Conservation (phyloP, 2,329 filamentous ascomycete genomes). For the Cladobotryum mycophilum region DNA sequence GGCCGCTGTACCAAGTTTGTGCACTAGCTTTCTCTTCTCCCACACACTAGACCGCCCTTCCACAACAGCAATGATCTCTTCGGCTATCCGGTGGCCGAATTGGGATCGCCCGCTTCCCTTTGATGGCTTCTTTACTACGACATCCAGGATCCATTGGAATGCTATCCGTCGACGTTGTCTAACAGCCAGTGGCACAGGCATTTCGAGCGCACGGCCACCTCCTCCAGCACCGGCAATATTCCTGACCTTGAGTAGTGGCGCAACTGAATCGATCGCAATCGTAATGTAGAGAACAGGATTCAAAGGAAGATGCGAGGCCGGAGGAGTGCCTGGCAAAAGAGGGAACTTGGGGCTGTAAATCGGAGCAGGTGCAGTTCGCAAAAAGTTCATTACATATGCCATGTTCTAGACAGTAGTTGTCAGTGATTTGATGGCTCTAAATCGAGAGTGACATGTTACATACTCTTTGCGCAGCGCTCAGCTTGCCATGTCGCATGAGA, state of each 20-base stretch:
- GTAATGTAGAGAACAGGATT: conserved; percentile 87
- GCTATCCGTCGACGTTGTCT: conserved; percentile 73
- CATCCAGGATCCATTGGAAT: conserved; percentile 82
- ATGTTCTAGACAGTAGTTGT: conserved; percentile 58
- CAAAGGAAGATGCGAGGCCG: conserved; percentile 72
- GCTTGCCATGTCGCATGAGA: conserved; percentile 87
- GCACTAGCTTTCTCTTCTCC: conserved; percentile 71
- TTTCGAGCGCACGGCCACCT: conserved; percentile 76
- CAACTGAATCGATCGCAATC: conserved; percentile 85
- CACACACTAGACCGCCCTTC: conserved; percentile 80
- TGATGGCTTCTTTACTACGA: conserved; percentile 71
- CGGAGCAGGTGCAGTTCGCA: conserved; percentile 79
- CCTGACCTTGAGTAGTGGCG: conserved; percentile 77
- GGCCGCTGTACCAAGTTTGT: conserved; percentile 73
- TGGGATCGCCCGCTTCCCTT: conserved; percentile 63
- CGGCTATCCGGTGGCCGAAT: conserved; percentile 72
- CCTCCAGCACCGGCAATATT: conserved; percentile 72
- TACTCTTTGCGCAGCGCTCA: conserved; percentile 84
- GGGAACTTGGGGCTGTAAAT: conserved; percentile 64
- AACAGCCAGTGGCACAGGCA: conserved; percentile 69
- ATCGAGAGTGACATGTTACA: conserved; percentile 19
- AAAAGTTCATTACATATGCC: conserved; percentile 71
- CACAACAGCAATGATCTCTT: conserved; percentile 80
- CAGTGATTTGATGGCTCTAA: conserved; percentile 1
- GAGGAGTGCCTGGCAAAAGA: conserved; percentile 70